Percentiles rank a stretch among this genome's conserved stretches.
phyloP scores from a whole-genome alignment of 208 protist species.

The Leishmania amazonensis region DNA sequence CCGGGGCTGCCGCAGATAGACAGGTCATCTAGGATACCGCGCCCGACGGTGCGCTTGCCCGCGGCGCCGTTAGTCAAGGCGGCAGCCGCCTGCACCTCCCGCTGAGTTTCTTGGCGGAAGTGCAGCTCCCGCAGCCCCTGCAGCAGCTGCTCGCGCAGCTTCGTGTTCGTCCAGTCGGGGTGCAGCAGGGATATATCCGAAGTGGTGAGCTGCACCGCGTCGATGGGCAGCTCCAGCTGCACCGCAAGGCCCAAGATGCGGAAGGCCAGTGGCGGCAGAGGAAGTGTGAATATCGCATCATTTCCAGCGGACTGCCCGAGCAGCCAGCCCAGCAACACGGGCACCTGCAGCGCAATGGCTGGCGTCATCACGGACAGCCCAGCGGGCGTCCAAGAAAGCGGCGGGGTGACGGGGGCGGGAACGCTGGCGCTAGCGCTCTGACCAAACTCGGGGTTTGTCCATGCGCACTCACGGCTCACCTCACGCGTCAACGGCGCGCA shows the following conservation, averaged over 20 bases:
- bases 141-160: conserved; percentile 21
- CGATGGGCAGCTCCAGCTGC: conserved; percentile 29
- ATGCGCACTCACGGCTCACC: conserved; percentile 23
- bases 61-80: background rate
- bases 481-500: conserved; percentile 18
- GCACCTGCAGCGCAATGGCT: conserved; percentile 25
- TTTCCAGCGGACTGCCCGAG: conserved; percentile 50
- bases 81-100: background rate
- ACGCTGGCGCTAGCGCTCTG: background rate
- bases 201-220: conserved; percentile 15
- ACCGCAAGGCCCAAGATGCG: conserved; percentile 38
- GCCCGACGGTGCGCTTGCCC: background rate
- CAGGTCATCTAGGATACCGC: background rate
- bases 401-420: background rate
- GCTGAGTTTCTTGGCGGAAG: background rate
- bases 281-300: conserved; percentile 41
- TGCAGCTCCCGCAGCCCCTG: background rate
- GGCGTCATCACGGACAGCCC: background rate
- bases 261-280: conserved; percentile 58
- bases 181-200: conserved; percentile 39
- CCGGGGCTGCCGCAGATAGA: conserved; percentile 14
- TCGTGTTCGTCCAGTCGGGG: conserved; percentile 15
- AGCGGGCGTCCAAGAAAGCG: background rate
- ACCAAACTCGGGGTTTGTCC: conserved; percentile 38
- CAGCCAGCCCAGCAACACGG: conserved; percentile 50